phyloP scores from a whole-genome alignment of 1,284 basidiomycete species.

The Rhodotorula sp. region DNA sequence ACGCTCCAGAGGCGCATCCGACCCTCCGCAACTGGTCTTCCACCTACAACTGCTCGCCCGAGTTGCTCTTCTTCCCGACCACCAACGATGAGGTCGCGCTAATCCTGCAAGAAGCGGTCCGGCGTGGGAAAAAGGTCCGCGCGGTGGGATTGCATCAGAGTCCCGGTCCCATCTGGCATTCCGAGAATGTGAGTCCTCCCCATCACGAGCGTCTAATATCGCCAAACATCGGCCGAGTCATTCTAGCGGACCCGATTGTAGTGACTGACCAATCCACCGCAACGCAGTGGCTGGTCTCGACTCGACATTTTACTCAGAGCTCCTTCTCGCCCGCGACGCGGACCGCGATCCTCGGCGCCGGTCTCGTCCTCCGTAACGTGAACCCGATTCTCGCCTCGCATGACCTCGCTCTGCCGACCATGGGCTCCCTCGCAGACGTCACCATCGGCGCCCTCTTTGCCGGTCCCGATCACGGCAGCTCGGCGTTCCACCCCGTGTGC shows the following conservation, averaged over 20 bases:
- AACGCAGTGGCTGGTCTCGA: constrained; percentile 12
- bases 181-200: not conserved
- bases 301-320: not conserved
- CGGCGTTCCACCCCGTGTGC: not conserved
- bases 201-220: too few relatives aligned
- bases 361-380: not conserved
- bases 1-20: not conserved
- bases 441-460: constrained; percentile 7
- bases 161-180: constrained; percentile 12
- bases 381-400: constrained; percentile 6
- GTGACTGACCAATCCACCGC: too few relatives aligned
- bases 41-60: constrained; percentile 12
- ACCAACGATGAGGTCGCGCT: not conserved
- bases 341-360: constrained; percentile 3
- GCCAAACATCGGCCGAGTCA: too few relatives aligned
- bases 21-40: constrained; percentile 7
- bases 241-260: too few relatives aligned
- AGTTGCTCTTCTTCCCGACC: constrained; percentile 4
- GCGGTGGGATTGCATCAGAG: constrained; percentile 1
- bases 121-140: constrained; percentile 1
- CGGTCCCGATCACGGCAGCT: constrained; percentile 8
- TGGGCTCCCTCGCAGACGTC: constrained; percentile 6
- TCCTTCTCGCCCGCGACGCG: not conserved
- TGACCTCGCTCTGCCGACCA: constrained; percentile 1
- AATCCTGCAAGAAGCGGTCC: not conserved